Evolutionary conservation across 1,139 yeast species (phyloP).

Genomic region (Zygosaccharomyces sapae): DNA sequence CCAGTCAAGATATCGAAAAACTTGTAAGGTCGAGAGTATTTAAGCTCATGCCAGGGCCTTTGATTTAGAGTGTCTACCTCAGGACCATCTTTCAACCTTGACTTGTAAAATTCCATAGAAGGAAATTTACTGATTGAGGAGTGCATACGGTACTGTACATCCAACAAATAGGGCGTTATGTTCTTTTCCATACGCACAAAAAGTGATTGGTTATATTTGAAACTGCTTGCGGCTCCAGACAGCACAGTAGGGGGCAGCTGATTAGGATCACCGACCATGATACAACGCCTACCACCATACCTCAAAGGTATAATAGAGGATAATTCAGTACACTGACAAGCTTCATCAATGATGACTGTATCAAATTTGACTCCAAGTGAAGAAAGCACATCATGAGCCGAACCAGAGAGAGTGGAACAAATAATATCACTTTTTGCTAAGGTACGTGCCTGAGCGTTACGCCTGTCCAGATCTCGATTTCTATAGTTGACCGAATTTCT

Average conservation of each 20-base stretch:
- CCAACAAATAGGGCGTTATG: slow-evolving; percentile 60
- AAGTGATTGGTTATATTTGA: slow-evolving; percentile 82
- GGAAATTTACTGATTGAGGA: slow-evolving; percentile 88
- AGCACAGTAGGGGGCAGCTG: slow-evolving; percentile 98
- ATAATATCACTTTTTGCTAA: slow-evolving; percentile 78
- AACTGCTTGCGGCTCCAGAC: slow-evolving; percentile 78
- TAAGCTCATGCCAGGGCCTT: slow-evolving; percentile 70
- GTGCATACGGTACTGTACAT: slow-evolving; percentile 99
- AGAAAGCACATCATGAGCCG: slow-evolving; percentile 85
- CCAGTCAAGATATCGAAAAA: slow-evolving; percentile 72
- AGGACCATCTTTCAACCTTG: slow-evolving; percentile 70
- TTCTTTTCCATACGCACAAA: slow-evolving; percentile 89
- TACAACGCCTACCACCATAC: slow-evolving; percentile 86
- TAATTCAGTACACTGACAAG: slow-evolving; percentile 94
- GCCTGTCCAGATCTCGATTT: slow-evolving; percentile 71
- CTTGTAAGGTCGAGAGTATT: slow-evolving; percentile 63
- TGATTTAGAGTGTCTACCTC: slow-evolving; percentile 55
- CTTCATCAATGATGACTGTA: slow-evolving; percentile 94
- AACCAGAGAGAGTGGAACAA: slow-evolving; percentile 89
- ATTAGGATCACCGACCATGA: slow-evolving; percentile 99
- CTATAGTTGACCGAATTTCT: slow-evolving; percentile 61
- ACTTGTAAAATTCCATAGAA: slow-evolving; percentile 72
- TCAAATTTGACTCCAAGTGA: slow-evolving; percentile 74
- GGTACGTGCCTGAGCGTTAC: slow-evolving; percentile 69
- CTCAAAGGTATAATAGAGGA: slow-evolving; percentile 89